Percentiles rank a stretch among this genome's conserved stretches.
Conservation (phyloP, 805 yeast species). For the Metschnikowia lachancei region DNA sequence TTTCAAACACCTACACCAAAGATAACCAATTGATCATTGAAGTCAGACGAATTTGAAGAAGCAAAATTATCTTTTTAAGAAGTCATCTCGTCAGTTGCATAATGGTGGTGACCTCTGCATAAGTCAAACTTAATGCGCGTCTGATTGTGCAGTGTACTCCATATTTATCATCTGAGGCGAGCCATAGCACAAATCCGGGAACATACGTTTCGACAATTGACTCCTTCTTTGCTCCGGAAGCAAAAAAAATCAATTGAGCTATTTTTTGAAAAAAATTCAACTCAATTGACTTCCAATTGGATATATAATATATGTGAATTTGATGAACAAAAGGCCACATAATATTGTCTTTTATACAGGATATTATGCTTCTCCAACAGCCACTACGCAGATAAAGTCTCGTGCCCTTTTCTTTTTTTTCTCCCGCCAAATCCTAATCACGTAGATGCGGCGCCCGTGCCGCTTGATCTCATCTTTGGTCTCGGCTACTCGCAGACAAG, state of each 20-base stretch:
- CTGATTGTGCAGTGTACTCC: conserved; percentile 15
- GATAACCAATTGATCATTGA: too few species aligned
- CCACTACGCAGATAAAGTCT: conserved; percentile 6
- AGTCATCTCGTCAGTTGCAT: conserved; percentile 14
- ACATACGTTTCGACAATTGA: neutral
- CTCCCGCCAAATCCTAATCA: neutral
- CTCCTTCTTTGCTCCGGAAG: neutral
- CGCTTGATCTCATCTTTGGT: neutral
- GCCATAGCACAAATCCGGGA: conserved; percentile 1
- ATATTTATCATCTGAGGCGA: conserved; percentile 6
- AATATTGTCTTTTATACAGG: conserved; percentile 2
- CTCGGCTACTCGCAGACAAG: neutral
- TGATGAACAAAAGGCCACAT: conserved; percentile 2
- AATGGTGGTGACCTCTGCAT: conserved; percentile 12
- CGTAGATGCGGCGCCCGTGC: conserved; percentile 1
- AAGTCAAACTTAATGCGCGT: conserved; percentile 17
- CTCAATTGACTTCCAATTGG: conserved; percentile 4
- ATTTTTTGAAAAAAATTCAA: neutral
- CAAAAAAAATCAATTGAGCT: neutral
- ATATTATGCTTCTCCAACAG: conserved; percentile 9
- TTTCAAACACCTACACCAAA: too few species aligned
- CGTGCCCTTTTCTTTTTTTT: conserved; percentile 5
- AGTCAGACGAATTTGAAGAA: neutral
- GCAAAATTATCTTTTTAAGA: neutral
- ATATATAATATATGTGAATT: too few species aligned